Percentiles rank a stretch among this genome's conserved stretches.
Evolutionary conservation across 176 grass and related monocot genomes (phyloP).

Genomic region (Melocanna baccifera): DNA sequence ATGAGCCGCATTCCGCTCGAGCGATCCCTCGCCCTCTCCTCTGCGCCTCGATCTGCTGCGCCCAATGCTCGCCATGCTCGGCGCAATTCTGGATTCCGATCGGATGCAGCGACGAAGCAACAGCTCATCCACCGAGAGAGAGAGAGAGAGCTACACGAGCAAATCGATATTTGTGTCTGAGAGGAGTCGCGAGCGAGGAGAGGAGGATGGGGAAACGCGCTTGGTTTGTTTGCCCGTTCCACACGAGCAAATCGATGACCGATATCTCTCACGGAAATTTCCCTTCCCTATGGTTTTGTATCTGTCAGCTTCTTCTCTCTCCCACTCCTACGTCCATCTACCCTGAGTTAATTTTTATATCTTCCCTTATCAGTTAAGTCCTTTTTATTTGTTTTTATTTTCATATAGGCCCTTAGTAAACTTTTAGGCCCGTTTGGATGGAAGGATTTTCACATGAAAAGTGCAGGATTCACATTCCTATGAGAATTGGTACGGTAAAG

Average conservation of each 20-base stretch:
- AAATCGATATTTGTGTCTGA: constrained; percentile 14
- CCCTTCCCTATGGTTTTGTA: background rate
- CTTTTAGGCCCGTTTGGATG: background rate
- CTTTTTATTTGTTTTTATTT: background rate
- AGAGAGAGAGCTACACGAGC: constrained; percentile 25
- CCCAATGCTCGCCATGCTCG: constrained; percentile 33
- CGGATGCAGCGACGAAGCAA: background rate
- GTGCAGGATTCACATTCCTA: too few relatives aligned
- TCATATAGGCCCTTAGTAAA: background rate
- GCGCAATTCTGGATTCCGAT: background rate
- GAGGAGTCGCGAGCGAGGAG: constrained; percentile 1
- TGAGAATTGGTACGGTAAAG: too few relatives aligned
- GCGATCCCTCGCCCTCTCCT: constrained; percentile 25
- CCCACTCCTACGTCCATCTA: background rate
- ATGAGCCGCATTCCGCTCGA: constrained; percentile 7
- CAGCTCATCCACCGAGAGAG: constrained; percentile 25
- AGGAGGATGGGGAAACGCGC: constrained; percentile 18
- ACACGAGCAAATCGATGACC: constrained; percentile 3
- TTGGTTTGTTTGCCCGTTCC: constrained; percentile 10
- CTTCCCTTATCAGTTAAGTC: background rate
- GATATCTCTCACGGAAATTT: constrained; percentile 15
- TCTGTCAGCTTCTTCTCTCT: constrained; percentile 10
- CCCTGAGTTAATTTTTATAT: constrained; percentile 7
- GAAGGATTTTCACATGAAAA: too few relatives aligned
- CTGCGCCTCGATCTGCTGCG: constrained; percentile 51